These are phyloP conservation scores for Aspergillus latus DNA, from an alignment of 2,329 filamentous ascomycete species.

Conservation along the genomic window DNA sequence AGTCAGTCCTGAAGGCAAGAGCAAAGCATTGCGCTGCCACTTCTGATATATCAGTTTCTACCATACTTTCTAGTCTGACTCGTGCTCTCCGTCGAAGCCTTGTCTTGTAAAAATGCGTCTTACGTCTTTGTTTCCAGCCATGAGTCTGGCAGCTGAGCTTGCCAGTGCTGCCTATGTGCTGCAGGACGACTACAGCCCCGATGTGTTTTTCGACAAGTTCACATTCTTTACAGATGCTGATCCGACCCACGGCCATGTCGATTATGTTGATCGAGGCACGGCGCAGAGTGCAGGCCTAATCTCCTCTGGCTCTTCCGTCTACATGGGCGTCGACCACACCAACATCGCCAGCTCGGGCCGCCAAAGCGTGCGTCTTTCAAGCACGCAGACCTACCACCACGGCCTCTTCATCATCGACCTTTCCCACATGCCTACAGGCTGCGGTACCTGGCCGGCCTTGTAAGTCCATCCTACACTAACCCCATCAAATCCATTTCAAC, in stretches of 20 bases:
- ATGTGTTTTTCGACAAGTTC: conserved; percentile 54
- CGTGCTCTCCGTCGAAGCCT: background rate
- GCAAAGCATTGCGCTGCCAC: background rate
- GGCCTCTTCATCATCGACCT: conserved; percentile 72
- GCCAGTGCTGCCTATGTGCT: conserved; percentile 42
- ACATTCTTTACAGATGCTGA: conserved; percentile 56
- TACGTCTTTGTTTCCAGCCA: conserved; percentile 27
- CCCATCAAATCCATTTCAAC: background rate
- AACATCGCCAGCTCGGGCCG: conserved; percentile 63
- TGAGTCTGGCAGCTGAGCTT: conserved; percentile 33
- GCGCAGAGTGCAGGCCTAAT: conserved; percentile 62
- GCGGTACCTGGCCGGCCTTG: conserved; percentile 71
- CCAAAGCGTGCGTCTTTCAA: conserved; percentile 68
- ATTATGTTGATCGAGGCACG: conserved; percentile 61
- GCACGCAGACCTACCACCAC: conserved; percentile 62
- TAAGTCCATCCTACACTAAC: conserved; percentile 35
- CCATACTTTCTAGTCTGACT: background rate
- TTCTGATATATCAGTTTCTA: conserved; percentile 2
- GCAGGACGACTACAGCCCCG: conserved; percentile 49
- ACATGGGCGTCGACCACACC: conserved; percentile 67
- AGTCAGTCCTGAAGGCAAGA: background rate
- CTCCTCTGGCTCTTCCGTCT: conserved; percentile 58
- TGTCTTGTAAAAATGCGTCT: conserved; percentile 28
- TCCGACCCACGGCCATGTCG: conserved; percentile 73
- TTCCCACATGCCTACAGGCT: conserved; percentile 70